Conservation (phyloP, 495 filamentous ascomycete genomes). For the Neurospora sp. region DNA sequence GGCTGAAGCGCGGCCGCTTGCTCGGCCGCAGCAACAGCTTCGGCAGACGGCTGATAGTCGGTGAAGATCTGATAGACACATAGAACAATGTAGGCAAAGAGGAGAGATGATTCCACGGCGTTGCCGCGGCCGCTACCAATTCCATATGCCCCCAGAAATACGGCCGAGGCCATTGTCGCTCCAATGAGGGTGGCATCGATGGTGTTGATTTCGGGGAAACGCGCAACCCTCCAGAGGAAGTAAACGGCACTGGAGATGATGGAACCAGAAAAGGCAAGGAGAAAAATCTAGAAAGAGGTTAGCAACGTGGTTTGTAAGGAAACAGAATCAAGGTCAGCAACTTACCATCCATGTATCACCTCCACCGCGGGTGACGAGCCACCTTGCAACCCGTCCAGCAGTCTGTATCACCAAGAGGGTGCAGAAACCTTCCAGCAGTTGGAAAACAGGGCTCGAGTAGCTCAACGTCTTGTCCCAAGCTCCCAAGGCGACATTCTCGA, state of each 20-base stretch:
- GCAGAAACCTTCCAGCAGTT: constrained; percentile 91
- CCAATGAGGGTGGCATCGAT: constrained; percentile 92
- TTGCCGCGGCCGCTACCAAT: constrained; percentile 93
- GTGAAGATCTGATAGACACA: constrained; percentile 99
- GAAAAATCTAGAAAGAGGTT: constrained; percentile 53
- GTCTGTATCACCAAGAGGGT: constrained; percentile 93
- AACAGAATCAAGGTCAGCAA: constrained; percentile 4
- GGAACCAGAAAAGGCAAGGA: constrained; percentile 78
- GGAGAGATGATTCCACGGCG: constrained; percentile 86
- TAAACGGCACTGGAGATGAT: constrained; percentile 90
- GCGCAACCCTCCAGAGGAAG: constrained; percentile 89
- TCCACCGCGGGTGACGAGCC: constrained; percentile 82
- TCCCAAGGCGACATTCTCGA: constrained; percentile 70
- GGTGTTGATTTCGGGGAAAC: constrained; percentile 86
- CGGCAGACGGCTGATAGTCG: constrained; percentile 75
- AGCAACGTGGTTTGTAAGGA: neutral
- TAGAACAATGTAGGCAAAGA: constrained; percentile 93
- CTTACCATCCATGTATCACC: constrained; percentile 96
- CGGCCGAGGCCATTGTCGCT: constrained; percentile 77
- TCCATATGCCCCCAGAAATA: constrained; percentile 88
- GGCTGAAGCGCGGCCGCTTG: constrained; percentile 43
- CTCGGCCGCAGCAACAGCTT: constrained; percentile 43
- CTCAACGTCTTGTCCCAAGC: constrained; percentile 81
- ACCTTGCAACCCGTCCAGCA: constrained; percentile 86
- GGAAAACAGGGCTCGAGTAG: constrained; percentile 93